Conservation (phyloP, 148 eudicot species). For the Drosera capensis region DNA sequence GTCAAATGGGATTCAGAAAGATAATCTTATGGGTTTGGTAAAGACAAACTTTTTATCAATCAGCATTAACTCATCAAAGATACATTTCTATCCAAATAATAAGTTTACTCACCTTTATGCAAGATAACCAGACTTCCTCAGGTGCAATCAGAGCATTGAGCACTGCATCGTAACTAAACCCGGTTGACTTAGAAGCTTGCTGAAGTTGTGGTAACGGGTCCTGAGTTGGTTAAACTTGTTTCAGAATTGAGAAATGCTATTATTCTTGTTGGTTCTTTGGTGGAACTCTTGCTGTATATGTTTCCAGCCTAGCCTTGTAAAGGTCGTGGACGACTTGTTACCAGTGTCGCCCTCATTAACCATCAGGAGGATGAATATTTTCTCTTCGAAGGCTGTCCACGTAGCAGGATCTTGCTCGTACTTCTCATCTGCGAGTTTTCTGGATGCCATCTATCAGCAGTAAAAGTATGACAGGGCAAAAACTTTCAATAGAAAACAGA, state of each 20-base stretch:
- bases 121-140: slow-evolving; percentile 10
- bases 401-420: slow-evolving; percentile 15
- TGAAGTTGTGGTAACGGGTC: slow-evolving; percentile 12
- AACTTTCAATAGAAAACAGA: no score
- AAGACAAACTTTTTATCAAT: no score
- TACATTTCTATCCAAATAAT: neutral
- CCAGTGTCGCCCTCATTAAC: slow-evolving; percentile 11
- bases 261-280: slow-evolving; percentile 11
- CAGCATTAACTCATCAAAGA: neutral
- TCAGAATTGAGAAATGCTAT: slow-evolving; percentile 13
- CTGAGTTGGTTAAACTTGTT: slow-evolving; percentile 16
- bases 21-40: no score
- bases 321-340: slow-evolving; percentile 13
- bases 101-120: slow-evolving; percentile 5
- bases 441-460: slow-evolving; percentile 11
- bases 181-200: slow-evolving; percentile 11
- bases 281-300: slow-evolving; percentile 9
- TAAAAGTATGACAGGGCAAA: no score
- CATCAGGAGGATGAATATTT: slow-evolving; percentile 11
- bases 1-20: no score
- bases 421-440: slow-evolving; percentile 4
- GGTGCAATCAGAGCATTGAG: slow-evolving; percentile 8
- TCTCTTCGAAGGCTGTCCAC: slow-evolving; percentile 14
- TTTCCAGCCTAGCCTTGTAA: slow-evolving; percentile 13
- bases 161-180: slow-evolving; percentile 10